Evolutionary conservation across 2,329 filamentous ascomycete species (phyloP).

Genomic region (Pseudopyrenochaeta lycopersici): DNA sequence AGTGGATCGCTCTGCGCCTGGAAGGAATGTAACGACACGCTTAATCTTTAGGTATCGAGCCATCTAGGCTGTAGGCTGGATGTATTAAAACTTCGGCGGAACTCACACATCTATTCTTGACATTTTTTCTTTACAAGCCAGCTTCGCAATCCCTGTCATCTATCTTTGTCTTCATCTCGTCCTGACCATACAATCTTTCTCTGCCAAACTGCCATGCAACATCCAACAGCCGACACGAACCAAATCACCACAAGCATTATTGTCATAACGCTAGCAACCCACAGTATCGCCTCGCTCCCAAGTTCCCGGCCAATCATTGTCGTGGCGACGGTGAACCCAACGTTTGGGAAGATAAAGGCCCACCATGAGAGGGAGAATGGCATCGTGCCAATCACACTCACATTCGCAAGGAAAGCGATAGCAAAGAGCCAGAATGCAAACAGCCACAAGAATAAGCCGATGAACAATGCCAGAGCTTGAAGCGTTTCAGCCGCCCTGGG

Average conservation of each 20-base stretch:
- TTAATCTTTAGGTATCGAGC: too few species aligned
- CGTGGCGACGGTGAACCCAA: slow-evolving; percentile 50
- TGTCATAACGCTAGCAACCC: slow-evolving; percentile 58
- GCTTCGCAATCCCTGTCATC: neutral
- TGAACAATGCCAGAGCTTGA: slow-evolving; percentile 52
- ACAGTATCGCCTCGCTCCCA: slow-evolving; percentile 42
- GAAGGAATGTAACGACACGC: too few species aligned
- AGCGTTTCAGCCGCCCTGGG: slow-evolving; percentile 39
- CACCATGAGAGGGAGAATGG: slow-evolving; percentile 69
- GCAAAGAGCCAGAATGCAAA: slow-evolving; percentile 64
- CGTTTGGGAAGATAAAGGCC: slow-evolving; percentile 60
- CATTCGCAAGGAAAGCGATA: slow-evolving; percentile 42
- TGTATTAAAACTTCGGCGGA: too few species aligned
- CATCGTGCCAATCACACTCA: slow-evolving; percentile 22
- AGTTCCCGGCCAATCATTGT: slow-evolving; percentile 44
- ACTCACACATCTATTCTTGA: too few species aligned
- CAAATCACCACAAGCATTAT: slow-evolving; percentile 61
- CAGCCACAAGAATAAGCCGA: slow-evolving; percentile 69
- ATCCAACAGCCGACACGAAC: slow-evolving; percentile 59
- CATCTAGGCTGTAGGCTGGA: too few species aligned
- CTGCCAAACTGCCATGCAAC: slow-evolving; percentile 59
- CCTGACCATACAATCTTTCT: slow-evolving; percentile 65
- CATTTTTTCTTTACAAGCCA: neutral
- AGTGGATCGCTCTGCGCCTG: too few species aligned
- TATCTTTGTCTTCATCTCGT: slow-evolving; percentile 38